phyloP scores from a whole-genome alignment of 2,329 filamentous ascomycete genomes.

The Aspergillus fumigatiaffinis region DNA sequence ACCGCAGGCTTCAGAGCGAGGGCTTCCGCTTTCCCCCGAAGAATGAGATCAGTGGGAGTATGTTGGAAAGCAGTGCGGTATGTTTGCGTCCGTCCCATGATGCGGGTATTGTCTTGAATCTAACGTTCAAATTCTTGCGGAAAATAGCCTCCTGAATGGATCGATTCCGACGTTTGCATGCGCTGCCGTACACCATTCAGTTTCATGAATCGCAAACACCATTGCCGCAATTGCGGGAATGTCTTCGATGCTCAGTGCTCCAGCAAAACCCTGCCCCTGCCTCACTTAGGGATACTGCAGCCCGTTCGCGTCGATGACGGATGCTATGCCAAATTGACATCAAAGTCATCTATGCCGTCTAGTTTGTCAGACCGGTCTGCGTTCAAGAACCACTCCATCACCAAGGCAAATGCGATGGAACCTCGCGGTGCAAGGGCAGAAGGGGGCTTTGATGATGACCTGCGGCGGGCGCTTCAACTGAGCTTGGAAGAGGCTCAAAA shows the following conservation, averaged over 20 bases:
- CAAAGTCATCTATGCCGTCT: slow-evolving; percentile 54
- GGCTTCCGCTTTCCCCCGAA: slow-evolving; percentile 87
- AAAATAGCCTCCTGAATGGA: slow-evolving; percentile 85
- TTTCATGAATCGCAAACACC: slow-evolving; percentile 97
- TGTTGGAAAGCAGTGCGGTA: slow-evolving; percentile 95
- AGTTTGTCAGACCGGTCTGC: slow-evolving; percentile 38
- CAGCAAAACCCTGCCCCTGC: slow-evolving; percentile 78
- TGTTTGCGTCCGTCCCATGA: slow-evolving; percentile 33
- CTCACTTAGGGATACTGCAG: slow-evolving; percentile 87
- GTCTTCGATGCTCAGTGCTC: slow-evolving; percentile 97
- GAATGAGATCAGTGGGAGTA: slow-evolving; percentile 83
- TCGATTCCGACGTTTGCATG: slow-evolving; percentile 98
- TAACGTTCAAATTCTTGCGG: slow-evolving; percentile 3
- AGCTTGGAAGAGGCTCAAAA: slow-evolving; percentile 88
- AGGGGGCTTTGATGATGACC: slow-evolving; percentile 87
- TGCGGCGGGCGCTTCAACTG: slow-evolving; percentile 93
- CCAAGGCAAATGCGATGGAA: slow-evolving; percentile 78
- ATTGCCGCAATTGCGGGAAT: slow-evolving; percentile 96
- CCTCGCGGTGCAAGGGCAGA: slow-evolving; percentile 84
- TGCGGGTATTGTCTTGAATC: background rate
- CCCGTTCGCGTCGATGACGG: slow-evolving; percentile 94
- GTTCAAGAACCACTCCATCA: slow-evolving; percentile 48
- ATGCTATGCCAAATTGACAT: slow-evolving; percentile 83
- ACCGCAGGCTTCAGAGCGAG: slow-evolving; percentile 74
- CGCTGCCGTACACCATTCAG: slow-evolving; percentile 92